Evolutionary conservation across 306 rosid species (phyloP).

Genomic region (Castanea sativa): DNA sequence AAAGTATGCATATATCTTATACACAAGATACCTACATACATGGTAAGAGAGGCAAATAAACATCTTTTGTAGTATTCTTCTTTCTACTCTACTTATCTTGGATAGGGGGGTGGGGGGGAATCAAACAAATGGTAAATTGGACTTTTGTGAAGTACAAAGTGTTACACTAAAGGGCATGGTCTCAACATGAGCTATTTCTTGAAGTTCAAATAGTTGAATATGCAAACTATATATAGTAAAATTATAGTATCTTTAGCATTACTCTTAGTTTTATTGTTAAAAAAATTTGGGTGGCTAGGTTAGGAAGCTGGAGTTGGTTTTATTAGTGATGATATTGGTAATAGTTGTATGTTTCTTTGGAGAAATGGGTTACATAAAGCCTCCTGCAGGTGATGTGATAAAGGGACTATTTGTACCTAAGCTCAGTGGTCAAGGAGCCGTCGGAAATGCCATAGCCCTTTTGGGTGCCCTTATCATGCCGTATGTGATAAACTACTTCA

Average conservation of each 20-base stretch:
- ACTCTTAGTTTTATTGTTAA: not conserved
- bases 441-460: slow-evolving; percentile 86
- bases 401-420: slow-evolving; percentile 70
- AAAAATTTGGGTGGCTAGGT: slow-evolving; percentile 26
- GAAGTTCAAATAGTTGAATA: not conserved
- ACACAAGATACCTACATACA: too few species aligned
- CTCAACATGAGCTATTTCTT: too few species aligned
- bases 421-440: slow-evolving; percentile 60
- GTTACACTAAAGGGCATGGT: too few species aligned
- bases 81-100: too few species aligned
- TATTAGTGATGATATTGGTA: slow-evolving; percentile 50
- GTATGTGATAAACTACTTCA: slow-evolving; percentile 27
- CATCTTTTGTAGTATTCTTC: too few species aligned
- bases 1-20: too few species aligned
- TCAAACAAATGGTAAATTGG: too few species aligned
- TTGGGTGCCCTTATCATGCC: slow-evolving; percentile 94
- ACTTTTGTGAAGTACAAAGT: too few species aligned
- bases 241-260: too few species aligned
- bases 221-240: too few species aligned
- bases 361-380: slow-evolving; percentile 75
- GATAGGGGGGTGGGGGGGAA: too few species aligned
- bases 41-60: too few species aligned
- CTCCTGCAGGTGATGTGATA: slow-evolving; percentile 44
- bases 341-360: slow-evolving; percentile 93
- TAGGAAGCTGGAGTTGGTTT: slow-evolving; percentile 73